These are phyloP conservation scores for Lentinula aciculospora DNA, from an alignment of 768 basidiomycete genomes.

Conservation along the genomic window DNA sequence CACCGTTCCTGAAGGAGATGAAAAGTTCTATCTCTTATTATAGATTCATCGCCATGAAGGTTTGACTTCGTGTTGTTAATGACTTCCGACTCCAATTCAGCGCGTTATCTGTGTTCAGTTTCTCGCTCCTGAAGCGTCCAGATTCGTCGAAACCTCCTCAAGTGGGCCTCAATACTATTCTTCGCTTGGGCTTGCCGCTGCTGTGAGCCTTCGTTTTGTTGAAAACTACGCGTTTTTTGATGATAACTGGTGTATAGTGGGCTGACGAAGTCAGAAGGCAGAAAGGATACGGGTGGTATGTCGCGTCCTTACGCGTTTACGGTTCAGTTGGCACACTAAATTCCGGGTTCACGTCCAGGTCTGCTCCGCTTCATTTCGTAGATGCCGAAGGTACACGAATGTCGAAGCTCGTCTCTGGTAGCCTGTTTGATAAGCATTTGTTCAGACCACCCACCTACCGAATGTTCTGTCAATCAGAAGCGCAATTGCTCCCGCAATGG, in stretches of 20 bases:
- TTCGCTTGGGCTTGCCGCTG: not conserved
- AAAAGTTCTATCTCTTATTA: not conserved
- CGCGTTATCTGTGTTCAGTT: not conserved
- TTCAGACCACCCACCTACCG: constrained; percentile 13
- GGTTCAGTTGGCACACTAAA: too few relatives aligned
- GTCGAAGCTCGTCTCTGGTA: not conserved
- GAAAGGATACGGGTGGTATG: not conserved
- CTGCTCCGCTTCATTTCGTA: not conserved
- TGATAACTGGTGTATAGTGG: not conserved
- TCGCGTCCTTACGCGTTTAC: not conserved
- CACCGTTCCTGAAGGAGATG: not conserved
- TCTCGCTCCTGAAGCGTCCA: not conserved
- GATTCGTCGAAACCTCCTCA: not conserved
- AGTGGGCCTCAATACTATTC: not conserved
- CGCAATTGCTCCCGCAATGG: constrained; percentile 21
- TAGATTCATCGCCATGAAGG: not conserved
- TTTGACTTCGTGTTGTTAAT: not conserved
- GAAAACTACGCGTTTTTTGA: not conserved
- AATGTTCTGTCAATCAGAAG: constrained; percentile 24
- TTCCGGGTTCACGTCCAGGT: not conserved
- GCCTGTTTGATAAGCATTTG: not conserved
- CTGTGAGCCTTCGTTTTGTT: not conserved
- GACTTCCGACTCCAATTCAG: not conserved
- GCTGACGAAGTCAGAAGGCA: not conserved
- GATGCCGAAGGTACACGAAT: not conserved